Evolutionary conservation across 495 filamentous ascomycete species (phyloP).

Genomic region (Hypoxylon lenormandii): DNA sequence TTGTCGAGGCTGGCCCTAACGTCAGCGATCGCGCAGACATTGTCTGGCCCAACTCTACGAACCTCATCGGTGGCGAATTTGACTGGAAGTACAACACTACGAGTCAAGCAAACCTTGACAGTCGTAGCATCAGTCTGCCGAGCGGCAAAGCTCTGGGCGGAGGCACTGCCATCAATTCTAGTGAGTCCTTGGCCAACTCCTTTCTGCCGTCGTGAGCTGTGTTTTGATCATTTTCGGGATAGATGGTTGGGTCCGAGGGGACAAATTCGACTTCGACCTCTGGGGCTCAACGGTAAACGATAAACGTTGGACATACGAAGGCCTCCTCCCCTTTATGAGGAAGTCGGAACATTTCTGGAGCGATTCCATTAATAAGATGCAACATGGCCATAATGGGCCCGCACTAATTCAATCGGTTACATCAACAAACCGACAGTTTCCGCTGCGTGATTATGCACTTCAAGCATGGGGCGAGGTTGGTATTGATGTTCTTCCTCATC

Average conservation of each 20-base stretch:
- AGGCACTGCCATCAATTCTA: slow-evolving; percentile 34
- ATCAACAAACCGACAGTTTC: slow-evolving; percentile 47
- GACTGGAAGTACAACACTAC: slow-evolving; percentile 50
- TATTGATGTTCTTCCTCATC: slow-evolving; percentile 29
- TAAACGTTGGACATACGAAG: slow-evolving; percentile 54
- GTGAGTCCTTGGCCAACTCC: slow-evolving; percentile 3
- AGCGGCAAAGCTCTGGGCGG: slow-evolving; percentile 59
- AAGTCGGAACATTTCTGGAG: slow-evolving; percentile 32
- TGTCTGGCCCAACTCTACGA: slow-evolving; percentile 23
- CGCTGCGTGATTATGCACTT: slow-evolving; percentile 45
- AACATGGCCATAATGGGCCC: slow-evolving; percentile 47
- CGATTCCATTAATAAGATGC: slow-evolving; percentile 16
- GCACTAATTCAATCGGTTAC: slow-evolving; percentile 40
- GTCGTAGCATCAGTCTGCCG: slow-evolving; percentile 53
- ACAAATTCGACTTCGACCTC: slow-evolving; percentile 53
- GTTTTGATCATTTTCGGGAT: background rate
- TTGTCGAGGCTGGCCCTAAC: slow-evolving; percentile 55
- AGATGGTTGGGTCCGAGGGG: slow-evolving; percentile 55
- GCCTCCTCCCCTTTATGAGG: slow-evolving; percentile 52
- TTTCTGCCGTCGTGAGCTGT: background rate
- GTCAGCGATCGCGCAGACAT: slow-evolving; percentile 42
- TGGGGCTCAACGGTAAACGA: slow-evolving; percentile 55
- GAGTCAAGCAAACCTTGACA: slow-evolving; percentile 52
- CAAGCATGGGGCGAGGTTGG: slow-evolving; percentile 47
- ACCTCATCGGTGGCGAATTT: slow-evolving; percentile 37